These are phyloP conservation scores for Exsudoporus frostii DNA, from an alignment of 768 basidiomycete species.

Conservation along the genomic window DNA sequence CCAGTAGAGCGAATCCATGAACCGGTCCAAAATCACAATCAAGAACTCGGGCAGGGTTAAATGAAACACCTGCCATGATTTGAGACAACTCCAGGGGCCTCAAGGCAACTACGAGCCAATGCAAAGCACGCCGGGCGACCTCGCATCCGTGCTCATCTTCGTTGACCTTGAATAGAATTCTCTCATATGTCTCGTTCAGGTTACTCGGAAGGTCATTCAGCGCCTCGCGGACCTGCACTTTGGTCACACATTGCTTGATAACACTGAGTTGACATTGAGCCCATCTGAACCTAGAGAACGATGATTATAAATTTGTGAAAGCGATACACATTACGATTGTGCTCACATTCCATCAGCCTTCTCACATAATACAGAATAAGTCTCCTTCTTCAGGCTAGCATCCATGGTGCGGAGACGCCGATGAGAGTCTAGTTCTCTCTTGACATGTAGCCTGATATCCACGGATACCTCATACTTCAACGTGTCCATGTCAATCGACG, in stretches of 20 bases:
- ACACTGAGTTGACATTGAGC: background rate
- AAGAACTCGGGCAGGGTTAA: background rate
- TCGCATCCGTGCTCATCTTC: background rate
- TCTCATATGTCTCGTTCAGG: conserved; percentile 8
- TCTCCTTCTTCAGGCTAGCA: background rate
- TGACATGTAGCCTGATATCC: conserved; percentile 6
- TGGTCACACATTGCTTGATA: background rate
- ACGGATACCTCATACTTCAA: background rate
- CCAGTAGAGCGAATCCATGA: background rate
- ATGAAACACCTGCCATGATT: background rate
- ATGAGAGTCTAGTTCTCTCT: conserved; percentile 1
- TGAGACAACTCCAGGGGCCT: background rate
- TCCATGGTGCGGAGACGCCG: background rate
- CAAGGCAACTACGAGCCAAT: background rate
- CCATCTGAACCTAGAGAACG: conserved; percentile 14
- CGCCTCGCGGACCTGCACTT: background rate
- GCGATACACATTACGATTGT: background rate
- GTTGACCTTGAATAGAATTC: background rate
- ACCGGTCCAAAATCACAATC: background rate
- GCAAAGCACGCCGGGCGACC: background rate
- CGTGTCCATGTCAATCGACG: no score
- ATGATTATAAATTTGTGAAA: background rate
- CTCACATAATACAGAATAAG: background rate
- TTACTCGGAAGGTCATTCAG: background rate
- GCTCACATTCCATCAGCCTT: conserved; percentile 12